A percentile compares a stretch with the other conserved stretches of the same genome.
phyloP scores from a whole-genome alignment of 768 basidiomycete genomes.

The Mycena albidolilacea region DNA sequence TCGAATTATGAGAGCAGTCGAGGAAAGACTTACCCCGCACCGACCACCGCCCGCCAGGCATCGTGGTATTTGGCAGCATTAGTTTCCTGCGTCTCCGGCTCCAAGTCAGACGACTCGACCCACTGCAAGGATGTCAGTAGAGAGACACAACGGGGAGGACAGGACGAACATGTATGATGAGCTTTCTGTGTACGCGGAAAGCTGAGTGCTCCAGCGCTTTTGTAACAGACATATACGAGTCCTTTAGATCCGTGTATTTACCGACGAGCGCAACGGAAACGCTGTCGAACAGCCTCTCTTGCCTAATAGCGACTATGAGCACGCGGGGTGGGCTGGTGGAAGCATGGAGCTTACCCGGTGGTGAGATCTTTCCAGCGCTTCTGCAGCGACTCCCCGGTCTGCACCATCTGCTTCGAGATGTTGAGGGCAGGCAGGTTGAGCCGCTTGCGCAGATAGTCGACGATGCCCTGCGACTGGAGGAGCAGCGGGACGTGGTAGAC shows the following conservation, averaged over 20 bases:
- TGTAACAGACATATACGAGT: slow-evolving; percentile 98
- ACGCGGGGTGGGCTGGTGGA: not conserved
- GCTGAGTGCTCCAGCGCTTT: slow-evolving; percentile 98
- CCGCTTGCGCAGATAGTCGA: slow-evolving; percentile 85
- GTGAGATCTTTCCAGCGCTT: slow-evolving; percentile 89
- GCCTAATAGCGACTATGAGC: slow-evolving; percentile 62
- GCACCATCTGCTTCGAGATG: slow-evolving; percentile 69
- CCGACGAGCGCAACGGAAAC: slow-evolving; percentile 95
- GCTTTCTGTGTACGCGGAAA: slow-evolving; percentile 89
- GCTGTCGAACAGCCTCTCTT: slow-evolving; percentile 91
- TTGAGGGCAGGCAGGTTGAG: slow-evolving; percentile 77
- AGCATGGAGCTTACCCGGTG: slow-evolving; percentile 67
- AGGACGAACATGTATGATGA: slow-evolving; percentile 80
- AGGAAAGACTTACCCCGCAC: slow-evolving; percentile 76
- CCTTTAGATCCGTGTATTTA: slow-evolving; percentile 97
- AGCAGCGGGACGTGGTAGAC: slow-evolving; percentile 98
- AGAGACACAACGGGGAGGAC: not conserved
- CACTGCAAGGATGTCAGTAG: slow-evolving; percentile 66
- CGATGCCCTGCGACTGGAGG: slow-evolving; percentile 92
- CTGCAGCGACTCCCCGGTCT: slow-evolving; percentile 76
- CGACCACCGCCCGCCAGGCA: slow-evolving; percentile 93
- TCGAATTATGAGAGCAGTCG: not conserved
- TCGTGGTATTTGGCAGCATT: slow-evolving; percentile 94
- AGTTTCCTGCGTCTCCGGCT: slow-evolving; percentile 82
- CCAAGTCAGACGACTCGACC: slow-evolving; percentile 96